phyloP scores from a whole-genome alignment of 2,329 filamentous ascomycete genomes.

The Microsporum ferrugineum region DNA sequence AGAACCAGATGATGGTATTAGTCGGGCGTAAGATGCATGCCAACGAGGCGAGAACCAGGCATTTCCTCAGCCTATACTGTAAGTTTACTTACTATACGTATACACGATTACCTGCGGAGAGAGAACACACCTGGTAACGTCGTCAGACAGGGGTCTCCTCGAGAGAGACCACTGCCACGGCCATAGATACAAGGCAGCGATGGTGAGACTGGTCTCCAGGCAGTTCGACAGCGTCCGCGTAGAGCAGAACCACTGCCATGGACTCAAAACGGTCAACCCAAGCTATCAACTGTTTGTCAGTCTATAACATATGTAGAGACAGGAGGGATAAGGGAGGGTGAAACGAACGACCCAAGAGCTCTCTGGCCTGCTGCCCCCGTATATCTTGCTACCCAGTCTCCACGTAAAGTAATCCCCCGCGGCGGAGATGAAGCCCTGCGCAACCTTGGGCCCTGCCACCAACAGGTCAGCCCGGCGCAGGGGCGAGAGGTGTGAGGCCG shows the following conservation, averaged over 20 bases:
- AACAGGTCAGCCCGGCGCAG: constrained; percentile 54
- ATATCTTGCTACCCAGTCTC: constrained; percentile 63
- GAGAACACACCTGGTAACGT: constrained; percentile 7
- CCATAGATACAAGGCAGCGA: constrained; percentile 69
- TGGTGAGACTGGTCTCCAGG: constrained; percentile 77
- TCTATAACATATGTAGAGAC: not conserved
- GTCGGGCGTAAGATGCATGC: constrained; percentile 83
- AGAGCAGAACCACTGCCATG: constrained; percentile 96
- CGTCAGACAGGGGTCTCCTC: constrained; percentile 6
- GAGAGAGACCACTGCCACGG: constrained; percentile 60
- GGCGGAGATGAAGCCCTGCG: constrained; percentile 69
- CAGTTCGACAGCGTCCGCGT: constrained; percentile 91
- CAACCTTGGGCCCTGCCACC: constrained; percentile 58
- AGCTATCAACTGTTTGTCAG: constrained; percentile 40
- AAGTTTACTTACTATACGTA: not conserved
- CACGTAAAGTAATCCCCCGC: constrained; percentile 78
- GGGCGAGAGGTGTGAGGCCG: constrained; percentile 48
- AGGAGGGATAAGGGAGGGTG: not conserved
- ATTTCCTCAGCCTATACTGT: constrained; percentile 43
- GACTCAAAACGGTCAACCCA: constrained; percentile 58
- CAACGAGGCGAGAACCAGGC: constrained; percentile 63
- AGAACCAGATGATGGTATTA: constrained; percentile 74
- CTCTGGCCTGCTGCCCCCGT: constrained; percentile 53
- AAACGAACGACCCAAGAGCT: constrained; percentile 59
- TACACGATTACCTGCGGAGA: not conserved